phyloP scores from a whole-genome alignment of 164 flowering plant genomes.

The Litsea cubeba region DNA sequence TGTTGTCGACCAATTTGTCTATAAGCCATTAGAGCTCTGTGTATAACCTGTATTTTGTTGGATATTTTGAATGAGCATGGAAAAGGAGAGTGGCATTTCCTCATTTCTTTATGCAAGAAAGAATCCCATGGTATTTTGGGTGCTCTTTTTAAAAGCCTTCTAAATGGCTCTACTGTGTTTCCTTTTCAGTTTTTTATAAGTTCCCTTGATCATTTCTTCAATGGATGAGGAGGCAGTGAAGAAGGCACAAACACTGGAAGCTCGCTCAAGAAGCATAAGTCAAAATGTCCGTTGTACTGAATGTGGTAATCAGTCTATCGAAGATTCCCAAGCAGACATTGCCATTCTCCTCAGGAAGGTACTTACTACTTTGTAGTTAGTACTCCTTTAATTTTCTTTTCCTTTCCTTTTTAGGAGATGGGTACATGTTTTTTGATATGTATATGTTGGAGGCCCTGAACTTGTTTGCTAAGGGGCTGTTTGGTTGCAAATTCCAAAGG shows the following conservation, averaged over 20 bases:
- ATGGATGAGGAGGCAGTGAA: conserved; percentile 60
- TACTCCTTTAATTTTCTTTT: not conserved
- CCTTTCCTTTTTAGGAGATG: not conserved
- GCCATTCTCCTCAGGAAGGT: conserved; percentile 95
- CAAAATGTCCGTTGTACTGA: conserved; percentile 94
- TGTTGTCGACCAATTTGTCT: too few species aligned
- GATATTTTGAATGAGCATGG: too few species aligned
- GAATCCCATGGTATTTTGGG: too few species aligned
- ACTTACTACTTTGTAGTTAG: not conserved
- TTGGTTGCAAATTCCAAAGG: too few species aligned
- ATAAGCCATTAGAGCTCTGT: too few species aligned
- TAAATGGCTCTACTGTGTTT: too few species aligned
- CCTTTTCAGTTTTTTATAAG: too few species aligned
- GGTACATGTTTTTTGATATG: not conserved
- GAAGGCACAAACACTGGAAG: conserved; percentile 57
- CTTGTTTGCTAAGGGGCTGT: not conserved
- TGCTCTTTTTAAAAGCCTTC: too few species aligned
- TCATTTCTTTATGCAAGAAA: too few species aligned
- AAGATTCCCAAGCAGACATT: conserved; percentile 93
- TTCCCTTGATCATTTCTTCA: conserved; percentile 4
- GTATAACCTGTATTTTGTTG: too few species aligned
- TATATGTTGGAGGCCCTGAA: not conserved
- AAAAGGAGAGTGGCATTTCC: too few species aligned
- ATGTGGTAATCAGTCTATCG: conserved; percentile 97
- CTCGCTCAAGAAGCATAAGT: conserved; percentile 81